Base-by-base conservation (phyloP, 1,284 basidiomycete species). In the Fistulinella staudtii region DNA sequence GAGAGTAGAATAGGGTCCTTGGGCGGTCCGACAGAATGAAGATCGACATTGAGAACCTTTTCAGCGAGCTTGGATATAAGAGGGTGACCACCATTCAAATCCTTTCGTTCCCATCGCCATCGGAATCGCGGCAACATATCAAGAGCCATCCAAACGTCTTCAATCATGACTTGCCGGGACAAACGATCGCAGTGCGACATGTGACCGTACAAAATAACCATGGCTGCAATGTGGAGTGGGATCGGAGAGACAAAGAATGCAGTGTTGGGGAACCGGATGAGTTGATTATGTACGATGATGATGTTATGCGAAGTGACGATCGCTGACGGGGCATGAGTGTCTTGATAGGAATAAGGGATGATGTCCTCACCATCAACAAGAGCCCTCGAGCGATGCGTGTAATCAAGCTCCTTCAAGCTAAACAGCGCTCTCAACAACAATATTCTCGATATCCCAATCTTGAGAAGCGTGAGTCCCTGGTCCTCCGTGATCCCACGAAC, bases 41-140 rank as follows among this genome's bases (percentile, higher is more conserved):
- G 70, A 56, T 82, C 76, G 37, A 85, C 79, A 25, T 75, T 74
- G 65, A 89, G 79, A 21, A 89, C 83, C 46, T 79, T 79, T 64
- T 89, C 85, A 1, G 85, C 86, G 35, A 89, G 76, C 53, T 78
- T 82, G 14, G 83, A 79, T 46, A 89, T 87, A 42, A 88, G 74
- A n/a, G 87, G 87, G 55, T 89, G 86, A 2, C 79, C 81, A 34
- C 82, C 84, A 40, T 79, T 80, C 47, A 78, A 65, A 56, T 89
- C 87, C 60, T 82, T 88, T 37, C 86, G 77, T 57, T 89, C 85
- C 87, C 88, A 90, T 50, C 85, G 79, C 88, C 88, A 90, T 42
- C 87, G 80, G 75, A 89, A 85, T 30, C 82, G 80, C 4, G 87
- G 87, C 8, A 90, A 77, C 79, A 89, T 86, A 60, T 88, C 82